Percentiles rank a stretch among this genome's conserved stretches.
phyloP scores from a whole-genome alignment of 2,329 filamentous ascomycete genomes.

The Aureobasidium vineae region DNA sequence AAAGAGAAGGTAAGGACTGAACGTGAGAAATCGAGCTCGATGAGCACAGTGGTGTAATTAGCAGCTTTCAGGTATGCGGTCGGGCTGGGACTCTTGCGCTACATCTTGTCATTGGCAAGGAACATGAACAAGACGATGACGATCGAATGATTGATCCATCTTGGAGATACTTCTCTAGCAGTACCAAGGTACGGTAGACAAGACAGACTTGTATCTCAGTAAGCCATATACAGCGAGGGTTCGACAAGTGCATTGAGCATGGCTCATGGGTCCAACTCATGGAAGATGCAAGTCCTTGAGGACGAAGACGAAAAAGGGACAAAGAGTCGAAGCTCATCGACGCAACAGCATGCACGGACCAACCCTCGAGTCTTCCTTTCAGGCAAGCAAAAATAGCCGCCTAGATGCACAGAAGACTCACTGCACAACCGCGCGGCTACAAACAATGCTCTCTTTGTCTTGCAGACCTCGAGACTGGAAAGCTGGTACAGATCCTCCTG shows the following conservation, averaged over 20 bases:
- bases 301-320: not conserved
- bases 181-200: not conserved
- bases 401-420: not conserved
- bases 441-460: not conserved
- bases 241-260: not conserved
- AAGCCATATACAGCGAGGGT: no score
- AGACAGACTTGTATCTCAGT: not conserved
- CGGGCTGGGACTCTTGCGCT: conserved; percentile 67
- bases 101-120: conserved; percentile 72
- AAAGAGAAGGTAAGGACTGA: conserved; percentile 88
- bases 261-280: not conserved
- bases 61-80: conserved; percentile 73
- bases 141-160: not conserved
- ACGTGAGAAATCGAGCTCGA: conserved; percentile 68
- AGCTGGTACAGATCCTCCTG: not conserved
- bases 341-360: not conserved
- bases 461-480: not conserved
- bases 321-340: not conserved
- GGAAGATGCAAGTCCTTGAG: not conserved
- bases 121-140: conserved; percentile 38
- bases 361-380: not conserved
- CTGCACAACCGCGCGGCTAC: conserved; percentile 8
- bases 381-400: conserved; percentile 9
- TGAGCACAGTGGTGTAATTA: conserved; percentile 81
- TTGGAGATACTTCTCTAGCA: not conserved